These are phyloP conservation scores for Fraxinus pennsylvanica DNA, from an alignment of 257 asterid species.

Conservation along the genomic window DNA sequence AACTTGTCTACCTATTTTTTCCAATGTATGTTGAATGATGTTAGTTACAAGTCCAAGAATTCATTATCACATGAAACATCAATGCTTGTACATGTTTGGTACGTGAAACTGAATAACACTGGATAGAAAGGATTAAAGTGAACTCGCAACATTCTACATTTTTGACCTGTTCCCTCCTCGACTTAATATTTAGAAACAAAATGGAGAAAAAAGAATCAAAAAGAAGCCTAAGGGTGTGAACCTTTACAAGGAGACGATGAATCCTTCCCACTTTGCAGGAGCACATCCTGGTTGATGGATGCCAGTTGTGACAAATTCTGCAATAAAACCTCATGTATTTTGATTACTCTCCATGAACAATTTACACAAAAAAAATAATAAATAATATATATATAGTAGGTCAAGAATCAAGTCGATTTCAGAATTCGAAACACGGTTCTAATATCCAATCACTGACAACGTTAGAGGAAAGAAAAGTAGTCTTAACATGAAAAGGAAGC, in stretches of 20 bases:
- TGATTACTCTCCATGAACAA: conserved; percentile 1
- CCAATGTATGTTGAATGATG: neutral
- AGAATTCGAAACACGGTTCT: conserved; percentile 6
- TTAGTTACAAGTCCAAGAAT: neutral
- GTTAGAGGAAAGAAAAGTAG: conserved; percentile 4
- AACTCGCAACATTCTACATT: neutral
- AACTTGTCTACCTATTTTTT: neutral
- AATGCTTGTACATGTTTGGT: neutral
- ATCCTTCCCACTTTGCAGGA: conserved; percentile 70
- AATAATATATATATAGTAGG: neutral
- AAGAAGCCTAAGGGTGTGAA: conserved; percentile 27
- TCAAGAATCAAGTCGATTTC: conserved; percentile 6
- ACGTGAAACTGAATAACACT: neutral
- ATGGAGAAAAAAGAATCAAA: conserved; percentile 25
- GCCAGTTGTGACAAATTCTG: conserved; percentile 97
- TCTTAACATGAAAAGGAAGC: neutral
- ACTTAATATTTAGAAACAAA: neutral
- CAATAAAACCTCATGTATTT: conserved; percentile 18
- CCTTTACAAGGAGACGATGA: conserved; percentile 61
- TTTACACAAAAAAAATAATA: neutral
- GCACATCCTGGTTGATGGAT: conserved; percentile 83
- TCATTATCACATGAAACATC: neutral
- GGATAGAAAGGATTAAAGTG: neutral
- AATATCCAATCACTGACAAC: neutral
- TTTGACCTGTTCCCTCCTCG: neutral